Evolutionary conservation across 192 early-diverging fungal genomes (phyloP), one percentile per base, ranked within the genome.

Genomic region (Cetraspora pellucida): DNA sequence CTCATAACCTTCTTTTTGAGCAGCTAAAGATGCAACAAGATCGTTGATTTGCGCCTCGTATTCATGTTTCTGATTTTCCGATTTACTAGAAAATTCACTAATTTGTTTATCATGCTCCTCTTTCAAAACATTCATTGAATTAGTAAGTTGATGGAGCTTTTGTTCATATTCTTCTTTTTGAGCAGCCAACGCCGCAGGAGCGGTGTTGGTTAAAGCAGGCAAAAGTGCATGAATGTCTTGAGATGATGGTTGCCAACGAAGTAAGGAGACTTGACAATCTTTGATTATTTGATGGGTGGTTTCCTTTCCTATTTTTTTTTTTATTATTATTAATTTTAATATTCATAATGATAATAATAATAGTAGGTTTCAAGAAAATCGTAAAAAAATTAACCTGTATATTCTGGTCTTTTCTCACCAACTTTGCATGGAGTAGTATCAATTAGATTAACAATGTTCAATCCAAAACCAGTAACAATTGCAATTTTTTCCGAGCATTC

Each of bases 401-500:
- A 55, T 63, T 47, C 23, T 37, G 27, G 25, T 54, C n/a, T 54
- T 28, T 47, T 47, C n/a, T 37, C 19, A 16, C 52, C 11, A 76
- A 47, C 25, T 25, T 64, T 46, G 14, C 52, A 76, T 66, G 59
- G 46, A 47, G 27, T 65, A 10, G 11, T 0, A 30, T 76, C 49
- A 66, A 76, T 37, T 52, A 66, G 63, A 28, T 37, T 46, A 9
- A 76, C 14, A 55, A 76, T 10, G 23, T 76, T 25, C 60, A 78
- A 75, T 37, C 83, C 83, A 67, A 81, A 81, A 7, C 80, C 83
- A 16, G 78, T 70, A 70, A 84, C 81, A 10, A 84, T 72, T 4
- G 83, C 80, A 75, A 81, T 77, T 58, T 81, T 81, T 74, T 84
- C 80, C 1, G 83, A 67, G 45, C 75, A 74, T 47, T 84, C 83